Evolutionary conservation across 106 monocot genomes (phyloP), one percentile per base, ranked within the genome.

Genomic region (Dendrobium chrysotoxum): DNA sequence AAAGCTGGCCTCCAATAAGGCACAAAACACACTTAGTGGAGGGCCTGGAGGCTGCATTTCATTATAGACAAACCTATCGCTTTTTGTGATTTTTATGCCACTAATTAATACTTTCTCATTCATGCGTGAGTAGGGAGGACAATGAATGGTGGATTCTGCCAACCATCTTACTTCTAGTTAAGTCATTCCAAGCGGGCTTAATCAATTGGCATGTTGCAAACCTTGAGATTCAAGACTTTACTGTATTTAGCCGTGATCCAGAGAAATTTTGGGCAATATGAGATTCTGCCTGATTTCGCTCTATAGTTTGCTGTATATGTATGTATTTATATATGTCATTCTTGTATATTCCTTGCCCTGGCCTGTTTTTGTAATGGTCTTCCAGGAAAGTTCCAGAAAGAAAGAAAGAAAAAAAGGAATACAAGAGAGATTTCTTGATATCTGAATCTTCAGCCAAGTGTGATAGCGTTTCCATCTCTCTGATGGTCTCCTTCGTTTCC

Each of bases 61-160:
- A n/a, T n/a, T n/a, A n/a, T n/a, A n/a, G n/a, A n/a, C n/a, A n/a
- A n/a, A n/a, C n/a, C n/a, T 35, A 35, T 35, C 35, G 35, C 35
- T 35, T 35, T 35, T 35, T 35, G 35, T 35, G 35, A 35, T 35
- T 35, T 35, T 50, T 50, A 50, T 2, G 13, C 50, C 50, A 13
- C 50, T 50, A 50, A 50, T 50, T 50, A 50, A 50, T 50, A 50
- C 15, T 50, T 50, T 50, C 15, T 50, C 50, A 50, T 50, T 50
- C 0, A 50, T 50, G 0, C 13, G 26, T 81, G 42, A 10, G 38
- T 58, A 93, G 95, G 87, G 88, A 91, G 55, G 95, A 85, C 64
- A 84, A 84, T 75, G 92, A 83, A 45, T 91, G 95, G 95, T 95
- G 95, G 95, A 57, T 95, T 87, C 80, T 95, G 42, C 92, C 90